phyloP scores from a whole-genome alignment of 345 rosid genomes.

The Dimocarpus longan region DNA sequence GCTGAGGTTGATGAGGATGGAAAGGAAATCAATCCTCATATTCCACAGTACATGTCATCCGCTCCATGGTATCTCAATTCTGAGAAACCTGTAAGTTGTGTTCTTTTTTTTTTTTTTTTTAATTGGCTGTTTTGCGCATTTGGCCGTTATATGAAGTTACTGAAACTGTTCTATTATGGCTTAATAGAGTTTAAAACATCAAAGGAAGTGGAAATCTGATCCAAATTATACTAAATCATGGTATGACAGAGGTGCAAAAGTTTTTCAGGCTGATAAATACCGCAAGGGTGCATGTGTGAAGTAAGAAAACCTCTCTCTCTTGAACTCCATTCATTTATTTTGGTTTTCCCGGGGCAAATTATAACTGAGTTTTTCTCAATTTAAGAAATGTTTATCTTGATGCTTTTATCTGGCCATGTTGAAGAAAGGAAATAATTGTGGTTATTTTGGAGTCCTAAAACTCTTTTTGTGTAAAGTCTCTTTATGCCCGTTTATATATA shows the following conservation, averaged over 20 bases:
- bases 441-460: neutral
- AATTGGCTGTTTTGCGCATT: neutral
- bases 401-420: neutral
- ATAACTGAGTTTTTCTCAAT: neutral
- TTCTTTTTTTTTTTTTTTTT: neutral
- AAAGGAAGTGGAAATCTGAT: slow-evolving; percentile 82
- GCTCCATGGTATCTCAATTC: slow-evolving; percentile 66
- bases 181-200: slow-evolving; percentile 73
- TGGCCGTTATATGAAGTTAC: neutral
- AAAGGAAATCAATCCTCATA: slow-evolving; percentile 64
- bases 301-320: slow-evolving; percentile 35
- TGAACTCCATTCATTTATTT: neutral
- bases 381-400: neutral
- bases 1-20: slow-evolving; percentile 77
- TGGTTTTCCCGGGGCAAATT: neutral
- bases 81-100: slow-evolving; percentile 61
- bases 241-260: slow-evolving; percentile 75
- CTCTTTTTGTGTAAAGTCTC: neutral
- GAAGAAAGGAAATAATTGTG: neutral
- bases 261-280: slow-evolving; percentile 68
- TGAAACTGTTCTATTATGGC: neutral
- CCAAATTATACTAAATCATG: slow-evolving; percentile 78
- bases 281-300: slow-evolving; percentile 76
- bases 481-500: neutral
- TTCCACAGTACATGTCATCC: slow-evolving; percentile 74